Evolutionary conservation across 257 asterid species (phyloP).

Genomic region (Capsicum rhomboideum): DNA sequence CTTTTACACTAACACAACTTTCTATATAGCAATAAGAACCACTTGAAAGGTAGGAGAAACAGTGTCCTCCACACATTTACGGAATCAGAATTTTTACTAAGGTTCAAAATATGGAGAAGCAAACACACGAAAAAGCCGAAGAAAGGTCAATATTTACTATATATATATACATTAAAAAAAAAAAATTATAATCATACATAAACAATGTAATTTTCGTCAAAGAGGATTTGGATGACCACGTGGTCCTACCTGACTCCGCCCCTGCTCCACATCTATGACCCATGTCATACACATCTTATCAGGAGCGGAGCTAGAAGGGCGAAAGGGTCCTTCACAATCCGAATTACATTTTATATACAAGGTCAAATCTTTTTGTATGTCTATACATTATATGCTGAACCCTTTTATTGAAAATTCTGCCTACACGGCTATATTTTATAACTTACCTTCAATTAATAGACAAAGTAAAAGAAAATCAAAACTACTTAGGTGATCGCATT

Average conservation of each 20-base stretch:
- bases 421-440: neutral
- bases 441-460: neutral
- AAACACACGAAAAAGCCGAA: too few relatives aligned
- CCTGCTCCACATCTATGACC: neutral
- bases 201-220: too few relatives aligned
- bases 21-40: neutral
- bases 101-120: neutral
- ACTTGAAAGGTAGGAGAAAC: neutral
- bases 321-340: neutral
- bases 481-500: neutral
- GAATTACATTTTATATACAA: neutral
- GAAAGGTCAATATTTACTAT: too few relatives aligned
- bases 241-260: rapidly evolving
- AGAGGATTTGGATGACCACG: too few relatives aligned
- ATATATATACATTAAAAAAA: too few relatives aligned
- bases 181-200: too few relatives aligned
- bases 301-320: neutral
- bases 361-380: neutral
- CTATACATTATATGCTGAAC: neutral
- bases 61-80: neutral
- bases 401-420: neutral
- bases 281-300: neutral
- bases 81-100: neutral
- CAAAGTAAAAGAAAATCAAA: neutral
- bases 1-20: neutral